Evolutionary conservation across 345 rosid species (phyloP).

Genomic region (Salix koriyanagi): DNA sequence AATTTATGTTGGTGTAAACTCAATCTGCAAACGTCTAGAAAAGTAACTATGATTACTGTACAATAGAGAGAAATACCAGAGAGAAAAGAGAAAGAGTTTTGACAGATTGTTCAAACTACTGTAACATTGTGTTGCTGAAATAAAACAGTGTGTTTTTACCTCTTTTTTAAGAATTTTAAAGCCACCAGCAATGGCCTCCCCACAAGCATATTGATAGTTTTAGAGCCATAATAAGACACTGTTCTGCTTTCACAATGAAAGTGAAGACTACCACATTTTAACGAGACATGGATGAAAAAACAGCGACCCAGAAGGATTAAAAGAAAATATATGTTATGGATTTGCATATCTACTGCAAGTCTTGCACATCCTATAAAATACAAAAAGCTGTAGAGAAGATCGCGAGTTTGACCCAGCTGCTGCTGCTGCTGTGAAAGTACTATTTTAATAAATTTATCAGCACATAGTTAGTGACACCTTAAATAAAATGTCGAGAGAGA

Average conservation of each 20-base stretch:
- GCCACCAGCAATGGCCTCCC: too few relatives aligned
- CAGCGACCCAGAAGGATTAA: background rate
- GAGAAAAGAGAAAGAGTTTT: too few relatives aligned
- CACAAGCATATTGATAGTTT: conserved; percentile 12
- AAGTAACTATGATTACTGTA: too few relatives aligned
- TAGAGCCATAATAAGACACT: conserved; percentile 33
- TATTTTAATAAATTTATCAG: background rate
- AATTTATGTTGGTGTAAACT: background rate
- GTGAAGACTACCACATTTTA: background rate
- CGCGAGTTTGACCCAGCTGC: background rate
- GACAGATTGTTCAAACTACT: too few relatives aligned
- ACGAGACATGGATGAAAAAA: background rate
- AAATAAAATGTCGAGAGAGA: conserved; percentile 10
- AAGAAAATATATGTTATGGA: conserved; percentile 4
- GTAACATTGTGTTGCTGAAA: too few relatives aligned
- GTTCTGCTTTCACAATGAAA: conserved; percentile 38
- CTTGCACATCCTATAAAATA: background rate
- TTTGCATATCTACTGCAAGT: background rate
- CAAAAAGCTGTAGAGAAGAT: background rate
- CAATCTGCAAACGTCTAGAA: too few relatives aligned
- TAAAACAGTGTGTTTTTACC: too few relatives aligned
- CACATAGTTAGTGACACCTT: background rate
- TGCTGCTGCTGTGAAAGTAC: background rate
- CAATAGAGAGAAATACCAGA: too few relatives aligned
- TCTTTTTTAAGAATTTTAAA: too few relatives aligned